Conservation (phyloP, 257 asterid species). For the Solanum piurae region DNA sequence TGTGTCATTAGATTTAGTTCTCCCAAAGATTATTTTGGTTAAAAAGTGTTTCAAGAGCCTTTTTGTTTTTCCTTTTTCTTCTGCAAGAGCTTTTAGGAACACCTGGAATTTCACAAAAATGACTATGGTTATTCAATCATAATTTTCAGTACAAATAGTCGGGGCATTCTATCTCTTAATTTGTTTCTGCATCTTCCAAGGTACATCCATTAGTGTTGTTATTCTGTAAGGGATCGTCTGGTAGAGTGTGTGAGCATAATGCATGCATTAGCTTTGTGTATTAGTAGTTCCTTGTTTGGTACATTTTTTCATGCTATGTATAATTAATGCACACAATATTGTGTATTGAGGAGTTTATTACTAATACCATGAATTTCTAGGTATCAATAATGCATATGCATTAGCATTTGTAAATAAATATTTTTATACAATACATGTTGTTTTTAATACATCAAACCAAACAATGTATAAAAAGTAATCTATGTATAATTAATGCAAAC, state of each 20-base stretch:
- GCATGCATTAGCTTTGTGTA: not conserved
- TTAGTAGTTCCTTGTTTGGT: too few species aligned
- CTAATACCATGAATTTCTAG: not conserved
- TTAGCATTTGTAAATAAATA: too few species aligned
- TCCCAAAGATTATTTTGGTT: not conserved
- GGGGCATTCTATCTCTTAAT: not conserved
- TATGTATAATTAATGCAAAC: not conserved
- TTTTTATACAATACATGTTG: too few species aligned
- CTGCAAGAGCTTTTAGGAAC: not conserved
- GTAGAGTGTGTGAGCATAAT: not conserved
- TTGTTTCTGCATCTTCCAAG: not conserved
- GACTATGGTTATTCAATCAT: not conserved
- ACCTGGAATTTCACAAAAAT: not conserved
- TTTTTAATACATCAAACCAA: too few species aligned
- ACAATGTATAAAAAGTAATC: too few species aligned
- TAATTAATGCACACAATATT: not conserved
- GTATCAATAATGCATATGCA: not conserved
- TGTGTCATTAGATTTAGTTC: not conserved
- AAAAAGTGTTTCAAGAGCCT: not conserved
- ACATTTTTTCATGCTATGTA: too few species aligned
- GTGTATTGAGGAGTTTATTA: not conserved
- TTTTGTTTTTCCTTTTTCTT: not conserved
- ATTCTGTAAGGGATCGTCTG: not conserved
- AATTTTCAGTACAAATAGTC: not conserved
- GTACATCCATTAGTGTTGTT: not conserved